A percentile compares a stretch with the other conserved stretches of the same genome.
Evolutionary conservation across 768 basidiomycete genomes (phyloP).

Genomic region (Fomitopsis pulvina): DNA sequence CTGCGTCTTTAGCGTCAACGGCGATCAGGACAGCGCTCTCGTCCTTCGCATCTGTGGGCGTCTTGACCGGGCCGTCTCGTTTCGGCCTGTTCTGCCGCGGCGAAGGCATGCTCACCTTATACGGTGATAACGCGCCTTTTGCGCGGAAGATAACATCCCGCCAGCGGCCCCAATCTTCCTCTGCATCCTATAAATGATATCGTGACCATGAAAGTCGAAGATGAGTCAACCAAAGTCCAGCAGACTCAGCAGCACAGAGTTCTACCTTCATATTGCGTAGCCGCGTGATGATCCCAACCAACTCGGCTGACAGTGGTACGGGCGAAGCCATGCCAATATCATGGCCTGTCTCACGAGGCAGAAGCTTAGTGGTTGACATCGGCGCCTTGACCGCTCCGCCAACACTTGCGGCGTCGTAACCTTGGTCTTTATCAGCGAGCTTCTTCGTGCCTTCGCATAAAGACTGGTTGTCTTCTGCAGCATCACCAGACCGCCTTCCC

Average conservation of each 20-base stretch:
- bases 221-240: not conserved
- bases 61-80: constrained; percentile 43
- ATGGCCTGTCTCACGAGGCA: constrained; percentile 80
- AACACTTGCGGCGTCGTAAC: not conserved
- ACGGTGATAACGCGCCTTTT: constrained; percentile 49
- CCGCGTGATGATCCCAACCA: constrained; percentile 70
- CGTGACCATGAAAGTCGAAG: not conserved
- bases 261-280: constrained; percentile 78
- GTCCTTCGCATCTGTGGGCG: not conserved
- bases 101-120: constrained; percentile 37
- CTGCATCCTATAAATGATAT: constrained; percentile 54
- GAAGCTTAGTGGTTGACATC: constrained; percentile 31
- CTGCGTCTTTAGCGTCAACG: not conserved
- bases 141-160: constrained; percentile 78
- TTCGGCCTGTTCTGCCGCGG: constrained; percentile 57
- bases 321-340: constrained; percentile 89
- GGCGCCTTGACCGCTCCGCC: not conserved
- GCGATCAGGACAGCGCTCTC: not conserved
- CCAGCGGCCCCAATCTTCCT: constrained; percentile 87
- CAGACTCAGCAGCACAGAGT: not conserved
- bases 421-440: not conserved
- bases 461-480: not conserved
- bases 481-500: not conserved
- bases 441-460: not conserved
- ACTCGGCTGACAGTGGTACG: constrained; percentile 69